Conservation (phyloP, 169 alveolate species). For the Cryptosporidium meleagridis region DNA sequence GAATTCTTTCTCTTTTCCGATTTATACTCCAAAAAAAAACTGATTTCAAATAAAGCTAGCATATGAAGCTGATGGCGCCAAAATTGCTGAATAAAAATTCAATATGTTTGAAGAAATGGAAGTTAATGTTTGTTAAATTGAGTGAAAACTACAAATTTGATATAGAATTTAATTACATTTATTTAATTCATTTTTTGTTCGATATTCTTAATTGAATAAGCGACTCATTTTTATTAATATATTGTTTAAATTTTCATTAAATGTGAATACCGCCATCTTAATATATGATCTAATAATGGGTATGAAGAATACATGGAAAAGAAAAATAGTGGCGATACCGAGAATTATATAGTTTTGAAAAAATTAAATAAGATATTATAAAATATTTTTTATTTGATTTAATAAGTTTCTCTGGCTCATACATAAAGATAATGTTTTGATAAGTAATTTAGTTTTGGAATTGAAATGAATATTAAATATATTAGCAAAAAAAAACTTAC, state of each 20-base stretch:
- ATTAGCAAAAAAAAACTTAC: background rate
- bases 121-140: no score
- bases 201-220: background rate
- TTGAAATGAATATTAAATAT: background rate
- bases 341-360: background rate
- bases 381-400: background rate
- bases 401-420: background rate
- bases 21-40: no score
- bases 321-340: conserved; percentile 1
- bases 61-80: no score
- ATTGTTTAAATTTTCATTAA: background rate
- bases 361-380: background rate
- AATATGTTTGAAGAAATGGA: no score
- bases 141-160: no score
- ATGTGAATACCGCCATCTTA: background rate
- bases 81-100: no score
- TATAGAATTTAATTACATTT: no score
- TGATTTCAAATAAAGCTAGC: no score
- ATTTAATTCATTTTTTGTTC: no score
- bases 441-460: background rate
- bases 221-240: background rate
- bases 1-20: no score
- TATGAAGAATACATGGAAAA: background rate
- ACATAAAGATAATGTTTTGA: background rate
- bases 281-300: conserved; percentile 4